Percentiles rank a stretch among this genome's conserved stretches.
phyloP scores from a whole-genome alignment of 805 yeast genomes.

The Lipomyces japonicus region DNA sequence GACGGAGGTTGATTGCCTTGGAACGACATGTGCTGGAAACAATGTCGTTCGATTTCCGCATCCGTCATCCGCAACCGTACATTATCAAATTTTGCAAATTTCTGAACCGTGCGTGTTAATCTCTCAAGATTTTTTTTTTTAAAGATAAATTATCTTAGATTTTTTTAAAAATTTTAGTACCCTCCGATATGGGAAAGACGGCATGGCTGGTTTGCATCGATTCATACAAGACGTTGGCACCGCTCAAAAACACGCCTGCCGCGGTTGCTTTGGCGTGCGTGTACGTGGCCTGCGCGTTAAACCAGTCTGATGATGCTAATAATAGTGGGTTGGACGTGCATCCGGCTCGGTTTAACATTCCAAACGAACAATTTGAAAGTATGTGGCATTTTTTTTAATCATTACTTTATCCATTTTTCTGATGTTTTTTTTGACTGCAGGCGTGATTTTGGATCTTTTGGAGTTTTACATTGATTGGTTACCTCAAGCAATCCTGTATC shows the following conservation, averaged over 20 bases:
- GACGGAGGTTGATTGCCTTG: constrained; percentile 52
- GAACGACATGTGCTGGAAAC: constrained; percentile 70
- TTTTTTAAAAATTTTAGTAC: constrained; percentile 35
- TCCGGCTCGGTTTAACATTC: too few species aligned
- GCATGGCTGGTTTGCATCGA: constrained; percentile 70
- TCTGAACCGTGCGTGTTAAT: constrained; percentile 10
- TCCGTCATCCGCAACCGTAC: constrained; percentile 59
- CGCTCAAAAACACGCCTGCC: constrained; percentile 64
- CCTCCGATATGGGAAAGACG: constrained; percentile 47
- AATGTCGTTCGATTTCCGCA: constrained; percentile 71
- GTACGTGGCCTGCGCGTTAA: constrained; percentile 51
- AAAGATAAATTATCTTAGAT: neutral
- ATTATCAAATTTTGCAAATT: constrained; percentile 57
- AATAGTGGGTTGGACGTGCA: too few species aligned
- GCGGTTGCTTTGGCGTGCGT: constrained; percentile 62
- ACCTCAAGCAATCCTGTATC: constrained; percentile 17
- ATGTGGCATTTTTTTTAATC: neutral
- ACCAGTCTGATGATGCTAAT: constrained; percentile 31
- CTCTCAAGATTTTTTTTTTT: neutral
- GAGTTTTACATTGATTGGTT: constrained; percentile 28
- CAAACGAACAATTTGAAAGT: too few species aligned
- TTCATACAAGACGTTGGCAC: constrained; percentile 59
- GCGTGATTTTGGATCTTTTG: constrained; percentile 22
- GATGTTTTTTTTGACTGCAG: constrained; percentile 6
- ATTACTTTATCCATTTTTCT: too few species aligned